Conservation (phyloP, 1,139 yeast genomes). For the Yamadazyma trypodendri region DNA sequence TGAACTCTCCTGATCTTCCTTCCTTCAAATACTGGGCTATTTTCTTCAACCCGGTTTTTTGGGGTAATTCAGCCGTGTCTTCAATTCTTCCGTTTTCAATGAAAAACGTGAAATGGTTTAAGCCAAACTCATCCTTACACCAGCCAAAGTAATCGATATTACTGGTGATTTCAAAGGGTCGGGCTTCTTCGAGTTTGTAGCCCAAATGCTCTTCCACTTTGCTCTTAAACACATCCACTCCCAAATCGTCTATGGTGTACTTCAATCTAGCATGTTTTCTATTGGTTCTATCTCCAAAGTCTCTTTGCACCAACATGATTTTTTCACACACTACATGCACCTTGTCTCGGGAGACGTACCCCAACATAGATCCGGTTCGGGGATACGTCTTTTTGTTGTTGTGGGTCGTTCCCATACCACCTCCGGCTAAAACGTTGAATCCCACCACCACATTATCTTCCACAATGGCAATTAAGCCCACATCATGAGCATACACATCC, state of each 20-base stretch:
- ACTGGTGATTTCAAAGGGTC: slow-evolving; percentile 74
- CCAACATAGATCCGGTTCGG: slow-evolving; percentile 85
- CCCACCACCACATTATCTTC: slow-evolving; percentile 68
- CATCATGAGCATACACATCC: slow-evolving; percentile 93
- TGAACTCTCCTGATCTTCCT: slow-evolving; percentile 71
- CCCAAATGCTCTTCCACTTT: slow-evolving; percentile 87
- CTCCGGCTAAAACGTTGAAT: slow-evolving; percentile 89
- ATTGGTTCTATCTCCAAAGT: slow-evolving; percentile 90
- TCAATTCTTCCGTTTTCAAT: slow-evolving; percentile 97
- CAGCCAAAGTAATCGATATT: slow-evolving; percentile 94
- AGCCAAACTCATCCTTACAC: slow-evolving; percentile 85
- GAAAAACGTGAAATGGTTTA: slow-evolving; percentile 89
- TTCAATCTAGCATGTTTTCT: slow-evolving; percentile 98
- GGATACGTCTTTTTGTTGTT: slow-evolving; percentile 97
- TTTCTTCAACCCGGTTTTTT: slow-evolving; percentile 80
- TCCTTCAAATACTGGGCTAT: slow-evolving; percentile 65
- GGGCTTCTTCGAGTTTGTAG: slow-evolving; percentile 66
- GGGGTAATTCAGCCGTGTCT: slow-evolving; percentile 87
- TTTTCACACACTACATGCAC: slow-evolving; percentile 82
- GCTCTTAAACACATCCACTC: slow-evolving; percentile 73
- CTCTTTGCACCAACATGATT: slow-evolving; percentile 92
- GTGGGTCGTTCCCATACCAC: slow-evolving; percentile 99
- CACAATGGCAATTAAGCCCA: slow-evolving; percentile 88
- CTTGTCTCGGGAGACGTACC: slow-evolving; percentile 68
- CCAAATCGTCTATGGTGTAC: slow-evolving; percentile 92